Evolutionary conservation across 306 rosid genomes (phyloP), one percentile per base, ranked within the genome.

Genomic region (Senna siamea): DNA sequence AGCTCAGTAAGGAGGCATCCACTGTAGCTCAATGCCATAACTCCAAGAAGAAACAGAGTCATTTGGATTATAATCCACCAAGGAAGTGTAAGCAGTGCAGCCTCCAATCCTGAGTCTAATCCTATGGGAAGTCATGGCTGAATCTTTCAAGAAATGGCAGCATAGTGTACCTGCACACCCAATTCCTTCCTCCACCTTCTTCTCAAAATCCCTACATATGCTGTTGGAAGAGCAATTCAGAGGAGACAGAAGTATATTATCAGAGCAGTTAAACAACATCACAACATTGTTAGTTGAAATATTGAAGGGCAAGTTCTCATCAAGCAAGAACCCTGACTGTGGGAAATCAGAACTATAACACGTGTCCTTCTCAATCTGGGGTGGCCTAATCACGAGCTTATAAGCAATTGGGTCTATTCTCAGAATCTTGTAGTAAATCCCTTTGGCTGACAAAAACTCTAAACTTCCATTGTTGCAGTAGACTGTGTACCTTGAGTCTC

Each of bases 1-100:
- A 17, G 47, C 8, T 76, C 74, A 84, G 43, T 76, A 78, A 48
- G 92, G 84, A 32, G 92, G 80, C 51, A 80, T 5, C 97, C 96
- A 89, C 55, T 93, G 98, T 15, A 93, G 68, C 87, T 89, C 96
- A 83, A 93, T 77, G 76, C 96, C 98, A 85, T 86, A 93, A 40
- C 66, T 86, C 98, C 98, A 93, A 20, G 86, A 69, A 19, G 84
- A 75, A 74, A 86, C 30, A 53, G 93, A 70, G 26, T 82, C 88
- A 46, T 63, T 76, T 52, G 83, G 74, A 37, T 72, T 77, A 26
- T 82, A 80, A 82, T 82, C 76, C 13, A 93, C 96, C 72, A 91
- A 76, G 7, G 77, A 83, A 58, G 97, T 89, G 41, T 89, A 93
- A 74, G 96, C 97, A 69, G 93, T 84, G 74, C 98, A 93, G 15